phyloP scores from a whole-genome alignment of 1,139 yeast species.

The Hansenula lynferdii region DNA sequence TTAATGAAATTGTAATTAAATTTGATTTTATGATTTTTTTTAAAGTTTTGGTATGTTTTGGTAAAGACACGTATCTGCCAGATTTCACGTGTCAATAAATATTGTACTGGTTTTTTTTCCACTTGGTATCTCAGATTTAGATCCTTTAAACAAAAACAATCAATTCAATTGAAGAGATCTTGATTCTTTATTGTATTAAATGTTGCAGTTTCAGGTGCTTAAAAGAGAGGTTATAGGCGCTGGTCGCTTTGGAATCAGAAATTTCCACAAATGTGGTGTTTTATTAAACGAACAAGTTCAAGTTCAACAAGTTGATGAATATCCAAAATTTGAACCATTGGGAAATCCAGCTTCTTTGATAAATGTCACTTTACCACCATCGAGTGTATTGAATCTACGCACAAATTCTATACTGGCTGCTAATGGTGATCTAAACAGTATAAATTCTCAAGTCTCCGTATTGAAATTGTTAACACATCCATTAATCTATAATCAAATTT shows the following conservation, averaged over 20 bases:
- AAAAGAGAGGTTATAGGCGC: too few relatives aligned
- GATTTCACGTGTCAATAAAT: not conserved
- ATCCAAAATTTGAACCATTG: constrained; percentile 38
- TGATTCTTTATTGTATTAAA: too few relatives aligned
- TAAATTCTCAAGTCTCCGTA: constrained; percentile 8
- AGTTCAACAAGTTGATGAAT: not conserved
- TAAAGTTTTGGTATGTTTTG: not conserved
- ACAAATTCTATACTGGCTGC: constrained; percentile 43
- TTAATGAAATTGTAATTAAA: too few relatives aligned
- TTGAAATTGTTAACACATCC: constrained; percentile 11
- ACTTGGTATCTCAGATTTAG: not conserved
- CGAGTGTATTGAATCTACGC: constrained; percentile 39
- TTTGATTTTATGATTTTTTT: too few relatives aligned
- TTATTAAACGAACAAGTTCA: not conserved
- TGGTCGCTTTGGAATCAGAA: too few relatives aligned
- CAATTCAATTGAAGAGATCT: not conserved
- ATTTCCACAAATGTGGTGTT: too few relatives aligned
- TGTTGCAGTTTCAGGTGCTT: too few relatives aligned
- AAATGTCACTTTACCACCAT: constrained; percentile 43
- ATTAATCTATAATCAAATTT: constrained; percentile 18
- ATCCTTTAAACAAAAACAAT: not conserved
- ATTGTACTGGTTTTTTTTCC: not conserved
- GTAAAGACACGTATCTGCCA: not conserved
- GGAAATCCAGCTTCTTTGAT: constrained; percentile 40
- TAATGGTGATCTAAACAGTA: constrained; percentile 33